Evolutionary conservation across 2,329 filamentous ascomycete species (phyloP).

Genomic region (Microdochium bolleyi): DNA sequence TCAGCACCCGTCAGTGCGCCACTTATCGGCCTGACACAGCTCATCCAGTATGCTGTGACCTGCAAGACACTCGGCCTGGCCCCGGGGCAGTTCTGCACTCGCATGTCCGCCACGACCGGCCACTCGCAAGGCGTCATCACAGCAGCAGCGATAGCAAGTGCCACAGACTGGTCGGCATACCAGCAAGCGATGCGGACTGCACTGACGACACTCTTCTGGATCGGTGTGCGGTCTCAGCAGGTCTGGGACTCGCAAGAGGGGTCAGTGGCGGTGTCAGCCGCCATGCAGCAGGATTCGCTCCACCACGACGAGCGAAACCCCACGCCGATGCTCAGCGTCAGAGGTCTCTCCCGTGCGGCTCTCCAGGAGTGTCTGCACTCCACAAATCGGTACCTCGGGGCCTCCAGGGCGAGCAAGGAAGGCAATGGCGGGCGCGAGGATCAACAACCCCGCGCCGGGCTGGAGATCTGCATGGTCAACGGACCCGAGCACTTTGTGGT

Average conservation of each 20-base stretch:
- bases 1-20: constrained; percentile 28
- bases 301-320: constrained; percentile 16
- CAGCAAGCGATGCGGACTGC: constrained; percentile 14
- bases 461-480: constrained; percentile 15
- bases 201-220: constrained; percentile 25
- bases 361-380: constrained; percentile 11
- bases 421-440: constrained; percentile 4
- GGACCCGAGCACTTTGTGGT: constrained; percentile 18
- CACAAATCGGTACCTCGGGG: constrained; percentile 16
- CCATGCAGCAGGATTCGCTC: constrained; percentile 1
- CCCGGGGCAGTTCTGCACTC: constrained; percentile 19
- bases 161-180: constrained; percentile 23
- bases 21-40: constrained; percentile 24
- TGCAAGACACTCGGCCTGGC: constrained; percentile 16
- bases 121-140: constrained; percentile 29
- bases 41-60: constrained; percentile 19
- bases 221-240: constrained; percentile 19
- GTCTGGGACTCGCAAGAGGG: constrained; percentile 7
- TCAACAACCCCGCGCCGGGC: constrained; percentile 8
- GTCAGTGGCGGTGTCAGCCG: constrained; percentile 4
- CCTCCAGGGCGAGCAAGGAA: constrained; percentile 12
- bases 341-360: constrained; percentile 9
- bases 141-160: constrained; percentile 22
- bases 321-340: constrained; percentile 19
- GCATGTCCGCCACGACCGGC: constrained; percentile 18